Evolutionary conservation across 768 basidiomycete species (phyloP).

Genomic region (Pisolithus marmoratus): DNA sequence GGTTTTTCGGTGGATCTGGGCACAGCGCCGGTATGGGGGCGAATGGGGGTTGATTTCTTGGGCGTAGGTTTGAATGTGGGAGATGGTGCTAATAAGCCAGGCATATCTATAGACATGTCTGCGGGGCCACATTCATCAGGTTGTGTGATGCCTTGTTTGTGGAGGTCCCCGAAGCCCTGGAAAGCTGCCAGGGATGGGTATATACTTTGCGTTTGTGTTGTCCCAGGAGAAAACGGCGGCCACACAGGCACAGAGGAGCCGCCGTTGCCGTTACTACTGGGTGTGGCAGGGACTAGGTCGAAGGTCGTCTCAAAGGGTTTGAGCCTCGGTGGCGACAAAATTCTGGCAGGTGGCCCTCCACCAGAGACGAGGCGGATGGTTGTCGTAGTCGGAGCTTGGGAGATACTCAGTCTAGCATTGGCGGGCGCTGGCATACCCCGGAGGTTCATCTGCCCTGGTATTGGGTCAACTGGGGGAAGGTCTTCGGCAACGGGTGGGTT

Average conservation of each 20-base stretch:
- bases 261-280: slow-evolving; percentile 20
- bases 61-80: slow-evolving; percentile 17
- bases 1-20: slow-evolving; percentile 27
- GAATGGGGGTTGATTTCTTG: slow-evolving; percentile 6
- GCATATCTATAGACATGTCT: slow-evolving; percentile 33
- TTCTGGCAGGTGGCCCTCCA: slow-evolving; percentile 14
- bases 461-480: slow-evolving; percentile 33
- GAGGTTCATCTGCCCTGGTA: slow-evolving; percentile 55
- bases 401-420: slow-evolving; percentile 57
- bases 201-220: slow-evolving; percentile 21
- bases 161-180: slow-evolving; percentile 25
- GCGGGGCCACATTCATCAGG: slow-evolving; percentile 19
- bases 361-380: slow-evolving; percentile 44
- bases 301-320: slow-evolving; percentile 63
- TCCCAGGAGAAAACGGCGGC: slow-evolving; percentile 34
- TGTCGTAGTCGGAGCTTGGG: slow-evolving; percentile 40
- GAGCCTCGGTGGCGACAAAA: slow-evolving; percentile 53
- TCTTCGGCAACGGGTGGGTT: slow-evolving; percentile 10
- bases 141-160: slow-evolving; percentile 10
- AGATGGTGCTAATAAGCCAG: slow-evolving; percentile 25
- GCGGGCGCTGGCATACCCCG: slow-evolving; percentile 57
- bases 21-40: slow-evolving; percentile 19
- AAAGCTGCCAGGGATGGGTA: slow-evolving; percentile 37
- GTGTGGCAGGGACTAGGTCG: slow-evolving; percentile 60
- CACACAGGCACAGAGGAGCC: slow-evolving; percentile 27